Evolutionary conservation across 805 yeast species (phyloP), one percentile per base, ranked within the genome.

Genomic region (Candida suzukii): DNA sequence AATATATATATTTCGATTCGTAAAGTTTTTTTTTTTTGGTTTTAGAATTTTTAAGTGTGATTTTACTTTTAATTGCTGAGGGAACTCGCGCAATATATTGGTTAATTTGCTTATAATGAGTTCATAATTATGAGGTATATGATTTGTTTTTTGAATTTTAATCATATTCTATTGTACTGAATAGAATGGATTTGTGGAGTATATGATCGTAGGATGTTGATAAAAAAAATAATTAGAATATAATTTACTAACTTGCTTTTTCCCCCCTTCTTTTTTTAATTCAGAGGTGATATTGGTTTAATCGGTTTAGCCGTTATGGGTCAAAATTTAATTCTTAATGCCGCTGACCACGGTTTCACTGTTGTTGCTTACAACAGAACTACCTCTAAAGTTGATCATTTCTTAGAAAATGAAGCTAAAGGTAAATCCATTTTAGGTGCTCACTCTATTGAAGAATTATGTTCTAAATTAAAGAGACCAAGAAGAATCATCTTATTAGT

Each of bases 231-330:
- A n/a, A n/a, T n/a, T n/a, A n/a, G n/a, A n/a, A n/a, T n/a, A n/a
- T n/a, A n/a, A 19, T 29, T 28, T 39, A 34, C 26, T 22, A 34
- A 22, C 37, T 14, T 14, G 6, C 21, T 35, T 13, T 34, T n/a
- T 9, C 4, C n/a, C n/a, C n/a, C n/a, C n/a, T n/a, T n/a, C 20
- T 7, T 29, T 7, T 29, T 10, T 35, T 30, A 25, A 16, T 19
- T n/a, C 56, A 80, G 86, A 65, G 93, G 91, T 76, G 99, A 91
- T 82, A 81, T 91, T 68, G 99, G 97, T 70, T 86, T 91, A 67
- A 90, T 93, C 63, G 99, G 99, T 67, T 79, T 91, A 78, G 99
- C 99, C 83, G 99, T 91, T 56, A 91, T 91, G 99, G 99, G 99
- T 71, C 95, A 86, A 77, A 91, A 91, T 80, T 75, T 91, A 78